Percentiles rank a stretch among this genome's conserved stretches.
These are phyloP conservation scores for Kuraishia hungarica DNA, from an alignment of 805 yeast genomes.

Conservation along the genomic window DNA sequence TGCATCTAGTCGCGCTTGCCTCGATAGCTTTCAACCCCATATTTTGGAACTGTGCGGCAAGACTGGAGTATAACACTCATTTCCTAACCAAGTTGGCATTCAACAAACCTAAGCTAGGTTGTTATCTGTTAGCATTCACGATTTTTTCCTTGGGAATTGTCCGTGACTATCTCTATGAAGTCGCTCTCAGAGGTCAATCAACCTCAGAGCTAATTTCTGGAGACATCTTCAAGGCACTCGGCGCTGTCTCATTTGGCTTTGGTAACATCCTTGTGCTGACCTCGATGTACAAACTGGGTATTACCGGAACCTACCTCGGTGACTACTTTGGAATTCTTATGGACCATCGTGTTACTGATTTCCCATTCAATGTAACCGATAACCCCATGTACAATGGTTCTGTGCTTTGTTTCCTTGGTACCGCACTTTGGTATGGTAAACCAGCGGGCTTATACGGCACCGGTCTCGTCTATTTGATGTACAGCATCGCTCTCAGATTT, in stretches of 20 bases:
- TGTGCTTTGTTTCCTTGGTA: slow-evolving; percentile 80
- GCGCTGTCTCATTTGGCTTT: slow-evolving; percentile 42
- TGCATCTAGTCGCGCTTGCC: slow-evolving; percentile 36
- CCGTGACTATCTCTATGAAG: slow-evolving; percentile 69
- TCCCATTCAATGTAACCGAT: slow-evolving; percentile 86
- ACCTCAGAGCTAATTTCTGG: slow-evolving; percentile 44
- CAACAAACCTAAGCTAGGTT: slow-evolving; percentile 61
- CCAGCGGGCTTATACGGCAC: slow-evolving; percentile 81
- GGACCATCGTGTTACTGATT: slow-evolving; percentile 81
- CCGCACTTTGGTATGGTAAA: slow-evolving; percentile 80
- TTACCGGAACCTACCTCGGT: slow-evolving; percentile 94
- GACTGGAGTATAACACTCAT: slow-evolving; percentile 74
- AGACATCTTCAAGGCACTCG: slow-evolving; percentile 29
- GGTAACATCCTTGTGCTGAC: slow-evolving; percentile 78
- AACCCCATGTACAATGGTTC: slow-evolving; percentile 98
- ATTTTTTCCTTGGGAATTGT: slow-evolving; percentile 81
- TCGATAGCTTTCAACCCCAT: slow-evolving; percentile 87
- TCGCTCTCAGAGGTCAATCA: slow-evolving; percentile 67
- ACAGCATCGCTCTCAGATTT: slow-evolving; percentile 71
- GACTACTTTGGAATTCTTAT: slow-evolving; percentile 96
- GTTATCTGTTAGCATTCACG: slow-evolving; percentile 74
- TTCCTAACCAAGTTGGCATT: slow-evolving; percentile 67
- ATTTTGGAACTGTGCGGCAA: slow-evolving; percentile 91
- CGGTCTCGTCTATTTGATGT: slow-evolving; percentile 70
- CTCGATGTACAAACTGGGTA: slow-evolving; percentile 89